phyloP scores from a whole-genome alignment of 73 alveolate genomes.

The Paramecium pentaurelia region DNA sequence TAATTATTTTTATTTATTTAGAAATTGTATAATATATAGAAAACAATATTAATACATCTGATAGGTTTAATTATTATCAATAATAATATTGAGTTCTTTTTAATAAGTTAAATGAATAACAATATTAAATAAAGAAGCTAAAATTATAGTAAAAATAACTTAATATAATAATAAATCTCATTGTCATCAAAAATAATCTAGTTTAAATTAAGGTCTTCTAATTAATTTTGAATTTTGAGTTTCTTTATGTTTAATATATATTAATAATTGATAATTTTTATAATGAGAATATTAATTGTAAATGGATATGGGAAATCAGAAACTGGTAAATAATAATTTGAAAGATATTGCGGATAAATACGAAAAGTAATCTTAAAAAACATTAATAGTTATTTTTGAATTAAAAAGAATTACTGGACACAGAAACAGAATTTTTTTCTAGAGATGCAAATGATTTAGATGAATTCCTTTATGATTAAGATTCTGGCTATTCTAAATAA shows the following conservation, averaged over 20 bases:
- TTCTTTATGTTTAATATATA: background rate
- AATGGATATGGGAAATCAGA: constrained; percentile 27
- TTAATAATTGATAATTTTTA: background rate
- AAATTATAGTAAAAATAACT: no score
- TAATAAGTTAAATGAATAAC: background rate
- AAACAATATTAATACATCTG: no score
- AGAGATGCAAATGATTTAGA: constrained; percentile 59
- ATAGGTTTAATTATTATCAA: no score
- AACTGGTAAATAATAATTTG: constrained; percentile 11
- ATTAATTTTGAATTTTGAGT: no score
- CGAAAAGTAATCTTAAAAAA: background rate
- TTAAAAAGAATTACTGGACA: constrained; percentile 53
- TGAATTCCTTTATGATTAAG: constrained; percentile 76
- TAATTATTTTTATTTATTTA: no score
- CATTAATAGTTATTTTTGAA: background rate
- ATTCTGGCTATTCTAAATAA: constrained; percentile 28
- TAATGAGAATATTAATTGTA: constrained; percentile 46
- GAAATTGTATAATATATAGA: background rate
- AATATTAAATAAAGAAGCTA: no score
- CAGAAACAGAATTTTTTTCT: constrained; percentile 58
- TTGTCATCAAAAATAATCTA: no score
- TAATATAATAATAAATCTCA: background rate
- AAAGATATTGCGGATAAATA: background rate
- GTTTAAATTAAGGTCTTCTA: no score
- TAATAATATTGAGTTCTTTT: no score